Evolutionary conservation across 2,329 filamentous ascomycete genomes (phyloP).

Genomic region (Xylariaceae sp.): DNA sequence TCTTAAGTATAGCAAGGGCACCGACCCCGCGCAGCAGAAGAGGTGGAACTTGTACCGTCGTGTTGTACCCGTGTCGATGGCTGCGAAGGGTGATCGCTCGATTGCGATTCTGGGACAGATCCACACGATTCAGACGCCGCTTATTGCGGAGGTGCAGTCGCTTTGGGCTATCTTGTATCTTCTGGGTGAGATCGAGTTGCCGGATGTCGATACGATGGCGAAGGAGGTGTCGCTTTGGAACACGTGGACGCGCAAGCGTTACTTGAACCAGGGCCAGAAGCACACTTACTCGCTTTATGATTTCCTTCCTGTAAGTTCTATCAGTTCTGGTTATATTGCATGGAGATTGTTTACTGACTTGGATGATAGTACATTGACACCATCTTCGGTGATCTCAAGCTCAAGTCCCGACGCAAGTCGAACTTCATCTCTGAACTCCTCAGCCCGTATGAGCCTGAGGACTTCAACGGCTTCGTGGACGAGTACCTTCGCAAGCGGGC

Average conservation of each 20-base stretch:
- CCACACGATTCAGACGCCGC: slow-evolving; percentile 30
- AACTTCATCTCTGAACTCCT: slow-evolving; percentile 30
- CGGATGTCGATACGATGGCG: slow-evolving; percentile 27
- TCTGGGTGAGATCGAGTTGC: slow-evolving; percentile 29
- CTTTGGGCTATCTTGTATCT: slow-evolving; percentile 32
- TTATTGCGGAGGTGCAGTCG: slow-evolving; percentile 30
- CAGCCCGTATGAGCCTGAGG: slow-evolving; percentile 26
- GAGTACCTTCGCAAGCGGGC: slow-evolving; percentile 26
- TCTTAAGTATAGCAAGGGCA: slow-evolving; percentile 14
- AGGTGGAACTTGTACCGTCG: slow-evolving; percentile 24
- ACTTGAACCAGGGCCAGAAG: slow-evolving; percentile 30
- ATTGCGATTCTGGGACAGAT: slow-evolving; percentile 30
- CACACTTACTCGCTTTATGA: slow-evolving; percentile 31
- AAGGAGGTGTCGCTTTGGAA: slow-evolving; percentile 32
- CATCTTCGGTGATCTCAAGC: slow-evolving; percentile 28
- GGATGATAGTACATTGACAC: slow-evolving; percentile 30
- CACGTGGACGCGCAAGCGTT: slow-evolving; percentile 32
- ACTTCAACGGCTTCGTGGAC: slow-evolving; percentile 30
- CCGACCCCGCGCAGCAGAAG: slow-evolving; percentile 21
- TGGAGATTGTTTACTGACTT: not conserved
- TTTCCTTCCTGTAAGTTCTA: slow-evolving; percentile 28
- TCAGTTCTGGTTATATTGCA: not conserved
- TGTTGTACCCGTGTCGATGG: slow-evolving; percentile 20
- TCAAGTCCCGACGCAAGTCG: slow-evolving; percentile 28
- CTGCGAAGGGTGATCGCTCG: slow-evolving; percentile 28